Evolutionary conservation across 257 asterid species (phyloP).

Genomic region (Lycium ferocissimum): DNA sequence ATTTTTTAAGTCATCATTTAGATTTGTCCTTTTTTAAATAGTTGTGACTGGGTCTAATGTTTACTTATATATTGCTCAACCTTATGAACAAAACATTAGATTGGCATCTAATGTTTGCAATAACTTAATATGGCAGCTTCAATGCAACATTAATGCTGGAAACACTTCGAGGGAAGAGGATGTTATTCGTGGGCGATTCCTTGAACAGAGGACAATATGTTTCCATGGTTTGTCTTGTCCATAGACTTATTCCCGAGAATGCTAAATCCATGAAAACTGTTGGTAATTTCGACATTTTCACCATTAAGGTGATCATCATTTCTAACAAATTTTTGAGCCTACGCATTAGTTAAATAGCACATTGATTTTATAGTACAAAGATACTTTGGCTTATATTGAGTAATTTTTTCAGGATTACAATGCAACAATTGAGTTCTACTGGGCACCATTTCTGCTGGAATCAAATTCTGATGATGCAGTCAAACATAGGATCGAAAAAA

Average conservation of each 20-base stretch:
- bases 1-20: too few relatives aligned
- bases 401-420: slow-evolving; percentile 58
- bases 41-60: too few relatives aligned
- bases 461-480: slow-evolving; percentile 77
- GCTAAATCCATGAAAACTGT: slow-evolving; percentile 57
- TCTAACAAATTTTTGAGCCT: not conserved
- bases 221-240: slow-evolving; percentile 81
- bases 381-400: not conserved
- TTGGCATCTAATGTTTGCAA: too few relatives aligned
- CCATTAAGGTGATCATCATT: slow-evolving; percentile 62
- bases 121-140: slow-evolving; percentile 47
- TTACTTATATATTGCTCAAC: too few relatives aligned
- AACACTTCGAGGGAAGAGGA: slow-evolving; percentile 68
- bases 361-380: not conserved
- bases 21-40: too few relatives aligned
- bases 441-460: slow-evolving; percentile 87
- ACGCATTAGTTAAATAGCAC: not conserved
- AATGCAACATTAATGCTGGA: slow-evolving; percentile 78
- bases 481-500: slow-evolving; percentile 51
- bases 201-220: slow-evolving; percentile 70
- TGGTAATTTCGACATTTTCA: slow-evolving; percentile 57
- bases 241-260: slow-evolving; percentile 54
- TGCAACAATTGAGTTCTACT: slow-evolving; percentile 73
- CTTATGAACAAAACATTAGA: too few relatives aligned
- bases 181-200: slow-evolving; percentile 90